Conservation (phyloP, 1,284 basidiomycete genomes). For the Sanghuangporus weigelae region DNA sequence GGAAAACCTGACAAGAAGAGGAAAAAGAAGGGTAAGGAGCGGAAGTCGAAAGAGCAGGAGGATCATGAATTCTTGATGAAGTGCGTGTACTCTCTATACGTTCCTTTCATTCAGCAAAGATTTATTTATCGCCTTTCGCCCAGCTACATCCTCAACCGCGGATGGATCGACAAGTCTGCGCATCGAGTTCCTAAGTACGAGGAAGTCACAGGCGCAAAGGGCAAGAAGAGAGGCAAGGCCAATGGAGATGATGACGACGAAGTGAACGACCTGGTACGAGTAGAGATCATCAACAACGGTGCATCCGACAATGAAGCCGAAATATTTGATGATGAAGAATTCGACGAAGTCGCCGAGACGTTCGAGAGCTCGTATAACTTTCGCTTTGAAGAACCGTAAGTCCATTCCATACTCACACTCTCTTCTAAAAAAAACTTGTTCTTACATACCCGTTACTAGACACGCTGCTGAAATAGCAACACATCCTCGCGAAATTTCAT, state of each 20-base stretch:
- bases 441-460: conserved; percentile 32
- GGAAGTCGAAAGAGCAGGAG: conserved; percentile 47
- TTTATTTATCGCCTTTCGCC: neutral
- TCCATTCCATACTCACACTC: conserved; percentile 20
- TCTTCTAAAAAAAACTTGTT: neutral
- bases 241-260: conserved; percentile 31
- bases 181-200: conserved; percentile 77
- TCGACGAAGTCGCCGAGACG: conserved; percentile 66
- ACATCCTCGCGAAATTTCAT: conserved; percentile 71
- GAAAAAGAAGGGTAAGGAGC: conserved; percentile 32
- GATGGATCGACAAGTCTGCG: conserved; percentile 82
- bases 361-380: conserved; percentile 90
- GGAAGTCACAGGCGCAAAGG: conserved; percentile 57
- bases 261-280: conserved; percentile 24
- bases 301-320: conserved; percentile 32
- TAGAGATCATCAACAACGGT: conserved; percentile 21
- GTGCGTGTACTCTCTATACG: conserved; percentile 41
- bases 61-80: conserved; percentile 89
- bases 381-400: conserved; percentile 89
- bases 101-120: neutral
- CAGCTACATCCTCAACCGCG: conserved; percentile 92
- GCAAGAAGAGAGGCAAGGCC: conserved; percentile 26
- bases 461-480: conserved; percentile 69
- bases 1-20: conserved; percentile 26
- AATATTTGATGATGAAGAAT: conserved; percentile 44